Evolutionary conservation across 1,284 basidiomycete species (phyloP).

Genomic region (Apiotrichum montevideense): DNA sequence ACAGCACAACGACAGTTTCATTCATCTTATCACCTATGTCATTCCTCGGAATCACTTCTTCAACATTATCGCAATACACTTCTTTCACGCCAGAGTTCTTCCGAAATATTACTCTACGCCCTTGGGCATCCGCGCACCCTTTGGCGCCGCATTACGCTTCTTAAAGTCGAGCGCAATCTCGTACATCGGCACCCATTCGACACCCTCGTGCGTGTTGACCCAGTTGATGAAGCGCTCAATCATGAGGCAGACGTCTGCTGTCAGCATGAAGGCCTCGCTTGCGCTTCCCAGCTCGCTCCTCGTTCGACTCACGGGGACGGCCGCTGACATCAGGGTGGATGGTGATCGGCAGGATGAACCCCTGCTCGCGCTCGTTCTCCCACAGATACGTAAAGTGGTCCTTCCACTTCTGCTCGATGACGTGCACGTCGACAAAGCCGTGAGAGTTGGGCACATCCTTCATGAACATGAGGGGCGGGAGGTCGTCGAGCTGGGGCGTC

Average conservation of each 20-base stretch:
- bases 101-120: not conserved
- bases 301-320: slow-evolving; percentile 29
- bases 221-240: slow-evolving; percentile 73
- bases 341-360: slow-evolving; percentile 66
- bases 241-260: slow-evolving; percentile 61
- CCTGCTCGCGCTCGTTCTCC: slow-evolving; percentile 23
- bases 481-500: slow-evolving; percentile 50
- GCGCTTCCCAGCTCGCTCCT: slow-evolving; percentile 6
- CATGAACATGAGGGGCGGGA: slow-evolving; percentile 71
- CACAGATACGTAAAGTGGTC: slow-evolving; percentile 67
- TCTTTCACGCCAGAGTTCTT: too few relatives aligned
- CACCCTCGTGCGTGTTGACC: slow-evolving; percentile 64
- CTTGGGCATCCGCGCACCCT: slow-evolving; percentile 33
- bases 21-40: too few relatives aligned
- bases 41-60: too few relatives aligned
- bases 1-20: too few relatives aligned
- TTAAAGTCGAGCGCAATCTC: slow-evolving; percentile 39
- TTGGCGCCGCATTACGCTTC: slow-evolving; percentile 19
- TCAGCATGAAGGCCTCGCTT: not conserved
- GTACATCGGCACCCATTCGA: slow-evolving; percentile 65
- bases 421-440: slow-evolving; percentile 64
- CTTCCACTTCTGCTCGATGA: slow-evolving; percentile 70
- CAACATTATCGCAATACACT: too few relatives aligned
- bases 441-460: slow-evolving; percentile 61
- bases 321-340: slow-evolving; percentile 71